These are phyloP conservation scores for Talaromyces sp. DNA, from an alignment of 2,329 filamentous ascomycete species.

Conservation along the genomic window DNA sequence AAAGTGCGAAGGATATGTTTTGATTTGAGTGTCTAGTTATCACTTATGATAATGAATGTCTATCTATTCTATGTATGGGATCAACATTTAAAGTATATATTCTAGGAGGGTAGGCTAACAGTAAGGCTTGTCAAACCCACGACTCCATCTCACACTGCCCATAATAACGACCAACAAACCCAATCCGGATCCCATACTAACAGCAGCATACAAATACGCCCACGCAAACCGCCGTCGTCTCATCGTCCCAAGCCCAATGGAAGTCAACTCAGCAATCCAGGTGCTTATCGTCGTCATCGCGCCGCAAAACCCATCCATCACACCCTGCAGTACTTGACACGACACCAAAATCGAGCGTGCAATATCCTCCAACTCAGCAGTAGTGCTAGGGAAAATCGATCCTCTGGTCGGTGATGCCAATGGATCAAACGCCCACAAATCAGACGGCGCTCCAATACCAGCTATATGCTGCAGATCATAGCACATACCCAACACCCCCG, in stretches of 20 bases:
- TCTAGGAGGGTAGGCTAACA: background rate
- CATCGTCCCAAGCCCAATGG: slow-evolving; percentile 36
- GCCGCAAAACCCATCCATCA: slow-evolving; percentile 67
- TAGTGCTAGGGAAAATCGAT: background rate
- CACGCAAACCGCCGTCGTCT: slow-evolving; percentile 39
- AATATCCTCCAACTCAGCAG: background rate
- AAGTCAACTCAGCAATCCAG: slow-evolving; percentile 61
- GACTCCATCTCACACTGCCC: slow-evolving; percentile 56
- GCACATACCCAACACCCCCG: slow-evolving; percentile 68
- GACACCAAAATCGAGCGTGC: slow-evolving; percentile 47
- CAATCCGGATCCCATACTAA: slow-evolving; percentile 49
- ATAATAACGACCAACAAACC: slow-evolving; percentile 52
- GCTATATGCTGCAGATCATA: slow-evolving; percentile 72
- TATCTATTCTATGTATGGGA: background rate
- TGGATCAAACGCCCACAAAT: slow-evolving; percentile 33
- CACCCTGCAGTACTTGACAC: slow-evolving; percentile 65
- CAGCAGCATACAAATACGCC: slow-evolving; percentile 60
- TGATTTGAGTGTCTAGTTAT: background rate
- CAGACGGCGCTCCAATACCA: slow-evolving; percentile 43
- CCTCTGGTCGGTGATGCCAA: background rate
- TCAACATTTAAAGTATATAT: background rate
- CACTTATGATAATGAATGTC: background rate
- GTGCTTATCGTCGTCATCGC: slow-evolving; percentile 65
- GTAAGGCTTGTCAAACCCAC: slow-evolving; percentile 31
- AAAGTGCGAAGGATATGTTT: slow-evolving; percentile 13